phyloP scores from a whole-genome alignment of 2,329 filamentous ascomycete species.

The Fusarium foetens region DNA sequence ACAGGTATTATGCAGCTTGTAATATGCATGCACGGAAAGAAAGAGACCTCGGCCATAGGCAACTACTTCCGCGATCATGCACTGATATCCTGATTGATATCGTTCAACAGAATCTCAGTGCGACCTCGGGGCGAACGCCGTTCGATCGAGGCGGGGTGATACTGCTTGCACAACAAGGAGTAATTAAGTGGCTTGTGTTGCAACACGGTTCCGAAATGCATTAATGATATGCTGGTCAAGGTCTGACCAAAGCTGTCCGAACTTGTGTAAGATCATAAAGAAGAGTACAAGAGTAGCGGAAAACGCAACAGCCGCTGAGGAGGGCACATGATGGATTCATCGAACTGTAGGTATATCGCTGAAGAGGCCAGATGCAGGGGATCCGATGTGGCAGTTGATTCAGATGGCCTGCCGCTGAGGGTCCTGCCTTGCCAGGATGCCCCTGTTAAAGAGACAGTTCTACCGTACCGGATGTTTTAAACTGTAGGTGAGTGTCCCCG shows the following conservation, averaged over 20 bases:
- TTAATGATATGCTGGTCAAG: background rate
- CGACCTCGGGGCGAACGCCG: slow-evolving; percentile 14
- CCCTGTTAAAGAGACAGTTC: slow-evolving; percentile 35
- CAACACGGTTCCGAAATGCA: slow-evolving; percentile 5
- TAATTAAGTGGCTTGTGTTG: background rate
- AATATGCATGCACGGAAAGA: slow-evolving; percentile 9
- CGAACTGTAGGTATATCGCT: slow-evolving; percentile 1
- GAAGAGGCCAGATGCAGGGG: slow-evolving; percentile 31
- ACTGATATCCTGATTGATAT: slow-evolving; percentile 8
- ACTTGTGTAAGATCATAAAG: background rate
- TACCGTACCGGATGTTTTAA: slow-evolving; percentile 29
- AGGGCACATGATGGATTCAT: background rate
- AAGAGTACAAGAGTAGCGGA: slow-evolving; percentile 13
- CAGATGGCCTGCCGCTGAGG: slow-evolving; percentile 39
- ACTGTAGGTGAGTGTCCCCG: slow-evolving; percentile 34
- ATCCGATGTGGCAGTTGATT: slow-evolving; percentile 41
- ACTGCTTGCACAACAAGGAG: slow-evolving; percentile 7
- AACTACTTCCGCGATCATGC: slow-evolving; percentile 18
- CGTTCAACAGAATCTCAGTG: slow-evolving; percentile 27
- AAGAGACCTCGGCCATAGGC: slow-evolving; percentile 2
- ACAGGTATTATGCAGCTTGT: slow-evolving; percentile 10
- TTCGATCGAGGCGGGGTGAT: slow-evolving; percentile 34
- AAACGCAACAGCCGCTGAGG: slow-evolving; percentile 6
- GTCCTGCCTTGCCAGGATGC: slow-evolving; percentile 31
- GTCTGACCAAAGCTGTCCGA: background rate